Evolutionary conservation across 148 eudicot species (phyloP).

Genomic region (Persicaria tinctoria): DNA sequence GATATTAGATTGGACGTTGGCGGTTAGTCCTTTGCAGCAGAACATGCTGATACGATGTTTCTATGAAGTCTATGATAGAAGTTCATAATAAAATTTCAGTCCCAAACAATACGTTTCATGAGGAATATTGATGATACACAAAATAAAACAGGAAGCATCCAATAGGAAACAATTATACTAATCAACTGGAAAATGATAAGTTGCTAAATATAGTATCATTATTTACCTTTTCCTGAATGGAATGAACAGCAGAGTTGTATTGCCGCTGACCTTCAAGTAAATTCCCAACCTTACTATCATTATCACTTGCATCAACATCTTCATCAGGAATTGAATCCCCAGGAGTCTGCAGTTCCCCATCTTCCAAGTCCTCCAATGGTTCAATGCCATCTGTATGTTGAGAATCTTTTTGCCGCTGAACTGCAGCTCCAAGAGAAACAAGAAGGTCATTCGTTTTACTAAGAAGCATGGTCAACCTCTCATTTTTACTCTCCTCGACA

Average conservation of each 20-base stretch:
- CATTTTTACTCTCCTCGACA: slow-evolving; percentile 99
- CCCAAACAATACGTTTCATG: not conserved
- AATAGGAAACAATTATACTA: not conserved
- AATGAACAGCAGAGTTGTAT: slow-evolving; percentile 93
- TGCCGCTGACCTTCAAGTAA: slow-evolving; percentile 93
- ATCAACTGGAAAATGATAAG: not conserved
- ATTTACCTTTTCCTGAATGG: slow-evolving; percentile 94
- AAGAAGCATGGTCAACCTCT: slow-evolving; percentile 83
- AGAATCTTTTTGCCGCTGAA: slow-evolving; percentile 95
- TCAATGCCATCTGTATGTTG: slow-evolving; percentile 69
- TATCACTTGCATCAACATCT: slow-evolving; percentile 48
- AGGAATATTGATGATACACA: not conserved
- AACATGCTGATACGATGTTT: not conserved
- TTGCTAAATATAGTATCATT: not conserved
- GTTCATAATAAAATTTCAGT: not conserved
- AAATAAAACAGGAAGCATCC: not conserved
- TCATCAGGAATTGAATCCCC: slow-evolving; percentile 43
- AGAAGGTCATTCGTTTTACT: slow-evolving; percentile 96
- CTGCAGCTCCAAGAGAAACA: slow-evolving; percentile 94
- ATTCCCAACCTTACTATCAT: slow-evolving; percentile 59
- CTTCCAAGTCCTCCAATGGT: slow-evolving; percentile 51
- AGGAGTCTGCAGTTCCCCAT: slow-evolving; percentile 38
- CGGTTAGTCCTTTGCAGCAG: not conserved
- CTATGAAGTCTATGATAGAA: not conserved
- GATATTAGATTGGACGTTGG: not conserved